These are phyloP conservation scores for Teunomyces stri DNA, from an alignment of 805 yeast genomes.

Conservation along the genomic window DNA sequence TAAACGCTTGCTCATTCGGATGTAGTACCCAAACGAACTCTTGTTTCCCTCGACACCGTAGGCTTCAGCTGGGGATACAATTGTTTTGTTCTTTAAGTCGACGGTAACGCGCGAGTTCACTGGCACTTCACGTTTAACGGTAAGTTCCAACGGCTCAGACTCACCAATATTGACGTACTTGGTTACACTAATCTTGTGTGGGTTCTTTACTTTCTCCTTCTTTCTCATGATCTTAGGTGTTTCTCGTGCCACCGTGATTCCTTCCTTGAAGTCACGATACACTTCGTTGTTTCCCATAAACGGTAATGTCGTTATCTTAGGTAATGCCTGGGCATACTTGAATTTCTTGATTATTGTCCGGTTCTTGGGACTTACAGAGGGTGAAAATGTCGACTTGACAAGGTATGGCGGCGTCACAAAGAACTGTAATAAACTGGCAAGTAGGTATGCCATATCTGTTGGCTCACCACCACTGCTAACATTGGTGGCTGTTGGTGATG, in stretches of 20 bases:
- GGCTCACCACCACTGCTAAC: constrained; percentile 12
- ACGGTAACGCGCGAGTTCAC: constrained; percentile 79
- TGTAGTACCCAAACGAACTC: constrained; percentile 68
- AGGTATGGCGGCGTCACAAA: constrained; percentile 85
- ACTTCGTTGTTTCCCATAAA: constrained; percentile 54
- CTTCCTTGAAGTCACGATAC: constrained; percentile 53
- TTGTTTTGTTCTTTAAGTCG: constrained; percentile 55
- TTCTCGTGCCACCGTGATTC: constrained; percentile 50
- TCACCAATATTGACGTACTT: constrained; percentile 77
- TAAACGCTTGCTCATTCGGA: constrained; percentile 62
- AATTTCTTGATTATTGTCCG: constrained; percentile 44
- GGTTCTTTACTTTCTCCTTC: constrained; percentile 38
- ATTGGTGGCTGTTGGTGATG: constrained; percentile 15
- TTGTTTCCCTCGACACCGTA: constrained; percentile 62
- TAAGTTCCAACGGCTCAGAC: constrained; percentile 54
- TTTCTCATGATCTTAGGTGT: constrained; percentile 34
- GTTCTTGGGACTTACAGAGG: constrained; percentile 17
- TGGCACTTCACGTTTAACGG: constrained; percentile 58
- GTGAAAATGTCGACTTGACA: constrained; percentile 56
- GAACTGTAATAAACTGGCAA: constrained; percentile 72
- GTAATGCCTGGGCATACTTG: constrained; percentile 64
- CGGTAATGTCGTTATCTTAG: constrained; percentile 71
- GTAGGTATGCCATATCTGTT: constrained; percentile 44
- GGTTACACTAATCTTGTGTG: constrained; percentile 52
- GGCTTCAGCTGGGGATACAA: constrained; percentile 71